A percentile compares a stretch with the other conserved stretches of the same genome.
phyloP scores from a whole-genome alignment of 192 early-diverging fungal genomes.

The Backusella sp. region DNA sequence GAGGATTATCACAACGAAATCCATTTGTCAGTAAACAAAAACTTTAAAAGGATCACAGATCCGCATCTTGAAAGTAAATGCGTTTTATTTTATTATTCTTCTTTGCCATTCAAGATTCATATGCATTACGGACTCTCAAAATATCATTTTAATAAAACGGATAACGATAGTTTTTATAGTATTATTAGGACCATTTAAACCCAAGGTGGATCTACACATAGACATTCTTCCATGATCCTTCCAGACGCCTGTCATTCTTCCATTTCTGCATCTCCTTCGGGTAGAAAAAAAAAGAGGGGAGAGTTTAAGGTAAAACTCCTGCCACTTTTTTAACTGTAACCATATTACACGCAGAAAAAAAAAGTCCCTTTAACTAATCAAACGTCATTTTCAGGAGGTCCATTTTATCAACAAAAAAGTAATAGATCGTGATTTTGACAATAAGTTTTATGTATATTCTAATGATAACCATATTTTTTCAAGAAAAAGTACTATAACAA shows the following conservation, averaged over 20 bases:
- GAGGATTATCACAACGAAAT: neutral
- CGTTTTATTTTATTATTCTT: neutral
- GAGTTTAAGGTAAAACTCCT: neutral
- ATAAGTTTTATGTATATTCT: constrained; percentile 8
- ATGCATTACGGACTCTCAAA: neutral
- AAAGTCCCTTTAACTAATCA: neutral
- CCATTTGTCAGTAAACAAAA: neutral
- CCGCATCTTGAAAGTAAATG: neutral
- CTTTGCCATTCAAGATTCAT: neutral
- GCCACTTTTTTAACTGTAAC: neutral
- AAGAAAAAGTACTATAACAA: neutral
- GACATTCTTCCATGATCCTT: neutral
- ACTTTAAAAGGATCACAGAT: neutral
- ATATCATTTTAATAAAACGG: neutral
- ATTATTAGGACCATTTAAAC: neutral
- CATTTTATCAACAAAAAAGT: neutral
- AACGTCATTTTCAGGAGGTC: neutral
- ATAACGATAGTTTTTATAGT: neutral
- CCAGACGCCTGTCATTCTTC: neutral
- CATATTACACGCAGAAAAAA: neutral
- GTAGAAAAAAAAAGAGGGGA: neutral
- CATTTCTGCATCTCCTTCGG: neutral
- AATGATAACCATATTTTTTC: neutral
- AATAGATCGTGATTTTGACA: neutral
- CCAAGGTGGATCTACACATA: neutral